Percentiles rank a stretch among this genome's conserved stretches.
Evolutionary conservation across 306 rosid species (phyloP).

Genomic region (Casuarina cunninghamiana): DNA sequence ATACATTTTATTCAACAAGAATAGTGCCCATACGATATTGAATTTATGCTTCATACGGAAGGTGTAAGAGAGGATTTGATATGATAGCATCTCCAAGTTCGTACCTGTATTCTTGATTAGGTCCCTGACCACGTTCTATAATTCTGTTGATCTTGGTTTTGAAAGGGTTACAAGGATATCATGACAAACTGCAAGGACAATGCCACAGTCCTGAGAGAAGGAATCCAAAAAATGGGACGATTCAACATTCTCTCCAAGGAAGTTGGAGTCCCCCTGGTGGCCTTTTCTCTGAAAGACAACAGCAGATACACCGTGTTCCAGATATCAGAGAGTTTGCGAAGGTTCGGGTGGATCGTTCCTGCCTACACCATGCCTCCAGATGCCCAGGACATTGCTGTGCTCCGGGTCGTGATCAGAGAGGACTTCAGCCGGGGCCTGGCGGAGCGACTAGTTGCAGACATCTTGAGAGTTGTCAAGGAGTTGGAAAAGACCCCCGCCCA

Average conservation of each 20-base stretch:
- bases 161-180: constrained; percentile 73
- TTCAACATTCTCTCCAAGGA: constrained; percentile 76
- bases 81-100: too few species aligned
- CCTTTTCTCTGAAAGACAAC: constrained; percentile 79
- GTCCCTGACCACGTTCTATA: background rate
- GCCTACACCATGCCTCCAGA: constrained; percentile 87
- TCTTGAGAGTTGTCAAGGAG: constrained; percentile 55
- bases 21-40: too few species aligned
- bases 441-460: constrained; percentile 71
- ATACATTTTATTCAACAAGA: too few species aligned
- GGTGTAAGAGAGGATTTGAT: too few species aligned
- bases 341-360: constrained; percentile 84
- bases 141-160: background rate
- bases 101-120: background rate
- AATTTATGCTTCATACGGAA: too few species aligned
- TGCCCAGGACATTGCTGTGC: constrained; percentile 64
- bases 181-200: constrained; percentile 76
- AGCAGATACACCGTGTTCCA: constrained; percentile 72
- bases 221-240: constrained; percentile 57
- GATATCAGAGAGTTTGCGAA: constrained; percentile 63
- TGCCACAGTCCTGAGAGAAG: constrained; percentile 56
- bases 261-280: constrained; percentile 76
- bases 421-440: constrained; percentile 80
- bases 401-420: constrained; percentile 85
- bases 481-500: constrained; percentile 46